Evolutionary conservation across 2,329 filamentous ascomycete genomes (phyloP), one percentile per base, ranked within the genome.

Genomic region (Claviceps lovelessii): DNA sequence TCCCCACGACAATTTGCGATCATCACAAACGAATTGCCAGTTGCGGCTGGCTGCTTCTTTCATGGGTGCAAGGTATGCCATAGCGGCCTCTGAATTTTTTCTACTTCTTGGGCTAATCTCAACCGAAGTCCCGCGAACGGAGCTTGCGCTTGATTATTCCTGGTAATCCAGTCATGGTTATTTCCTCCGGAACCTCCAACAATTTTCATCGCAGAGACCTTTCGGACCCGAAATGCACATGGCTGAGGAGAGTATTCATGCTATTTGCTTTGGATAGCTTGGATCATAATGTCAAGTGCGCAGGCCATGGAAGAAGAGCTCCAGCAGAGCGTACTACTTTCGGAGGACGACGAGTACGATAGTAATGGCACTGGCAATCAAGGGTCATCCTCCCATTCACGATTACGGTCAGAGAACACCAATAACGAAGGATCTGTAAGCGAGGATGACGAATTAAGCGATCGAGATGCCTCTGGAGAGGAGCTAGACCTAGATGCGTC

Each of bases 241-340:
- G 42, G 37, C 49, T 53, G 55, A 61, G 53, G 52, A 46, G 52
- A 45, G 55, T 39, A 53, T 53, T 45, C 56, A 55, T 52, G 49
- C 29, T 51, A 57, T 54, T 56, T 55, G 59, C 59, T 57, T 58
- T 56, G 56, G 58, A 59, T 62, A 60, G 61, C 60, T 61, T 59
- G 58, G 59, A 61, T 61, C 61, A 68, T 59, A 49, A 79, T 79
- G 75, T 67, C 73, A 53, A 78, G 73, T 61, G 72, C 74, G 54
- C 77, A 78, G 61, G 69, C 74, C 51, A 79, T 78, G 68, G 74
- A 80, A 63, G 77, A 81, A 56, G 76, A 80, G 64, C 70, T 79
- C 55, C 78, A 80, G 61, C 76, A 78, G 61, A 79, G 76, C 64
- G 74, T 73, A 47, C 68, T 76, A 59, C 69, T 75, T 55, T 77